These are phyloP conservation scores for Sarocladium kiliense DNA, from an alignment of 2,329 filamentous ascomycete genomes.

Conservation along the genomic window DNA sequence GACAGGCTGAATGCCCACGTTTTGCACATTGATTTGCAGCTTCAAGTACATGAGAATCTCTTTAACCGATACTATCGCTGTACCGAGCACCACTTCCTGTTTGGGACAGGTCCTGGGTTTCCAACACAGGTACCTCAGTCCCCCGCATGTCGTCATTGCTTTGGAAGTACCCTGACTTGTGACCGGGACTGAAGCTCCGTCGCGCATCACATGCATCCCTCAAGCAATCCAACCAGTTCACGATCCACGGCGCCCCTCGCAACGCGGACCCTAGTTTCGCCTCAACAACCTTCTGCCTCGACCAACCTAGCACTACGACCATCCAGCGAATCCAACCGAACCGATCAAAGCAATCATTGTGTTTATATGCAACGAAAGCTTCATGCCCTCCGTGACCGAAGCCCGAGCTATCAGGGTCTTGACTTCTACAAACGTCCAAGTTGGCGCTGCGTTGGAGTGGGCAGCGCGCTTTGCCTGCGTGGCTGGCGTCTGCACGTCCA, in stretches of 20 bases:
- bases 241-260: not conserved
- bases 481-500: not conserved
- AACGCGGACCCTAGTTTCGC: not conserved
- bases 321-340: no score
- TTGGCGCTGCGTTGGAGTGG: conserved; percentile 11
- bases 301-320: no score
- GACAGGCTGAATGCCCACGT: no score
- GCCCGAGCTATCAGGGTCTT: no score
- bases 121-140: not conserved
- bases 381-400: no score
- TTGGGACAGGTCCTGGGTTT: conserved; percentile 5
- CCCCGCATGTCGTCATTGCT: conserved; percentile 4
- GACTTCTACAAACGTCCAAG: not conserved
- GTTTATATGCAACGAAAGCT: no score
- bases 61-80: not conserved
- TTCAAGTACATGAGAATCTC: no score
- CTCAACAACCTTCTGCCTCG: no score
- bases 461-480: conserved; percentile 8
- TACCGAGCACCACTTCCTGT: not conserved
- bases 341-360: no score
- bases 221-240: not conserved
- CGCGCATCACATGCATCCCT: conserved; percentile 3
- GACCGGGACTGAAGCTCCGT: conserved; percentile 2
- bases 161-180: not conserved
- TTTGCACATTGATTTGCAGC: no score